Evolutionary conservation across 73 alveolate species (phyloP).

Genomic region (Paramecium caudatum): DNA sequence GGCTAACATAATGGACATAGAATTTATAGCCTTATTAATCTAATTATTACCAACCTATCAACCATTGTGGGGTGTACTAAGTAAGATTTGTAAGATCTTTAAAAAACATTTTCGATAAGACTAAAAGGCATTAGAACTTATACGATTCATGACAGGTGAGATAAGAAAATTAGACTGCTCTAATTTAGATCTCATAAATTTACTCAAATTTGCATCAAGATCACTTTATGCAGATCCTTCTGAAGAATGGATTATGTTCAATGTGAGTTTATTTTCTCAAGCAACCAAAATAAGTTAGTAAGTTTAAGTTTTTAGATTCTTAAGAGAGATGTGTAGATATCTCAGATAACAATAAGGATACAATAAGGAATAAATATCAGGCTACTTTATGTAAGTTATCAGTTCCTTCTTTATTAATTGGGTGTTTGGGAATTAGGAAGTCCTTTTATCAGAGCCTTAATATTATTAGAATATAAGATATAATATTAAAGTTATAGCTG

Average conservation of each 20-base stretch:
- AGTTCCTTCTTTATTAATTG: not conserved
- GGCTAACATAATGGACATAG: not conserved
- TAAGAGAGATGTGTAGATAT: constrained; percentile 30
- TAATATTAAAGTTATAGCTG: not conserved
- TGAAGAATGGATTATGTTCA: constrained; percentile 36
- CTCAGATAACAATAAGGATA: not conserved
- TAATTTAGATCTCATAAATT: not conserved
- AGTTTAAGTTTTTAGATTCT: constrained; percentile 1
- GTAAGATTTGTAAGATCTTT: constrained; percentile 50
- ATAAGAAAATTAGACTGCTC: not conserved
- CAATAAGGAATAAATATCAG: not conserved
- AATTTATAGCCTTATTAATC: not conserved
- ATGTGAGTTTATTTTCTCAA: not conserved
- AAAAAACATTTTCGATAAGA: constrained; percentile 48
- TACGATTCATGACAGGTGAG: not conserved
- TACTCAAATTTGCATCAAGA: not conserved
- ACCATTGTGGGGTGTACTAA: constrained; percentile 1
- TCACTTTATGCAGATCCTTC: not conserved
- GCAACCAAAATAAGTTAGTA: not conserved
- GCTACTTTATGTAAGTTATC: not conserved
- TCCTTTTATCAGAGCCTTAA: not conserved
- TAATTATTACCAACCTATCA: not conserved
- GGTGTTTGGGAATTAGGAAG: not conserved
- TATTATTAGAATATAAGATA: constrained; percentile 12
- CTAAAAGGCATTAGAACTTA: not conserved